Conservation (phyloP, 129 eudicot genomes). For the Lactuca saligna region DNA sequence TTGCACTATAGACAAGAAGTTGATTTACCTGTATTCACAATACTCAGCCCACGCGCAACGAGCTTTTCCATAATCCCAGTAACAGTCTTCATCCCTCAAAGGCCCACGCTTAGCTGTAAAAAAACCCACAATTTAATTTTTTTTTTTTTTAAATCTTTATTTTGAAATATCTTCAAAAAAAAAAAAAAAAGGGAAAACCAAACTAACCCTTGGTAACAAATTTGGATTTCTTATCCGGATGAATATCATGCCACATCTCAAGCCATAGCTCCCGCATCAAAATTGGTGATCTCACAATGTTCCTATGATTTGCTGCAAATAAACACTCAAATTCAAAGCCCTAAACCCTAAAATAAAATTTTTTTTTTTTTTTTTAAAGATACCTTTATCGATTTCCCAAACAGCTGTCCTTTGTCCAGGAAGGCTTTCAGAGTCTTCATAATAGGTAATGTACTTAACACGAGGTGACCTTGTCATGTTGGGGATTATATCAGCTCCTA, state of each 20-base stretch:
- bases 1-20: not conserved
- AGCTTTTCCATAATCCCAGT: slow-evolving; percentile 96
- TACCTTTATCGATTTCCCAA: slow-evolving; percentile 97
- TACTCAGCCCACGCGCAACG: slow-evolving; percentile 94
- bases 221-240: slow-evolving; percentile 73
- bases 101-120: slow-evolving; percentile 86
- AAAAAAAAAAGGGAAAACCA: not conserved
- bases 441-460: slow-evolving; percentile 83
- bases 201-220: slow-evolving; percentile 82
- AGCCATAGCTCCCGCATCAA: slow-evolving; percentile 99
- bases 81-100: slow-evolving; percentile 90
- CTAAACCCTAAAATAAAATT: not conserved
- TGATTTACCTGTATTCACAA: slow-evolving; percentile 83
- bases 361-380: not conserved
- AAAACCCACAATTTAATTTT: slow-evolving; percentile 8
- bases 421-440: slow-evolving; percentile 90
- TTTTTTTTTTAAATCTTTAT: too few relatives aligned
- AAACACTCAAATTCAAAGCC: slow-evolving; percentile 20
- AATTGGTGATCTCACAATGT: slow-evolving; percentile 80
- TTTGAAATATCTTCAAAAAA: not conserved
- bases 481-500: slow-evolving; percentile 64
- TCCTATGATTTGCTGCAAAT: slow-evolving; percentile 84
- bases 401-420: slow-evolving; percentile 94
- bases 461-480: slow-evolving; percentile 85
- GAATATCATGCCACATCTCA: slow-evolving; percentile 98